phyloP scores from a whole-genome alignment of 257 asterid genomes.

The Paulownia fortunei region DNA sequence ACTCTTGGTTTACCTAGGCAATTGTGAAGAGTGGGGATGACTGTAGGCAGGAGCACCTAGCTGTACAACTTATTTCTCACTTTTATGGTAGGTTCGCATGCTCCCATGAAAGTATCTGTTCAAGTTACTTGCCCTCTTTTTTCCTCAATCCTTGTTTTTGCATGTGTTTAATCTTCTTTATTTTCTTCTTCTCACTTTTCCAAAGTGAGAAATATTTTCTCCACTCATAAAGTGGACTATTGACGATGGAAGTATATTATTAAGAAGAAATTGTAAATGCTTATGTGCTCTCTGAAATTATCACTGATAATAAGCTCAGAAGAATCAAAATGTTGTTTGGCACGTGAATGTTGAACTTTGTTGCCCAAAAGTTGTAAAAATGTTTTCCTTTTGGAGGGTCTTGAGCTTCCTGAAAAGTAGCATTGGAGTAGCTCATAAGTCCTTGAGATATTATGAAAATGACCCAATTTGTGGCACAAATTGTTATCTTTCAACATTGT shows the following conservation, averaged over 20 bases:
- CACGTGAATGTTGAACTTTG: constrained; percentile 17
- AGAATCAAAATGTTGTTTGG: constrained; percentile 7
- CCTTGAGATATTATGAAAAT: neutral
- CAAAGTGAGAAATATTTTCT: constrained; percentile 4
- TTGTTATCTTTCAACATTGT: neutral
- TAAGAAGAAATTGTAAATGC: constrained; percentile 6
- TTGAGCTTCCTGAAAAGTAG: constrained; percentile 17
- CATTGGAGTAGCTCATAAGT: constrained; percentile 9
- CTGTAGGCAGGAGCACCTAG: constrained; percentile 49
- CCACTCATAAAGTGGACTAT: neutral
- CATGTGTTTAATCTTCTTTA: neutral
- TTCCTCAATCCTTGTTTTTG: neutral
- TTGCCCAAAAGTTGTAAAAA: constrained; percentile 6
- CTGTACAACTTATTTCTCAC: constrained; percentile 47
- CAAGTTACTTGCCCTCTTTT: neutral
- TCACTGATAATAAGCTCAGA: neutral
- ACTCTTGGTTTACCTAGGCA: constrained; percentile 34
- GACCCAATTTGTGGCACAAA: neutral
- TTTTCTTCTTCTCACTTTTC: neutral
- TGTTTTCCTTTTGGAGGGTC: constrained; percentile 10
- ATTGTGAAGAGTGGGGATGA: constrained; percentile 51
- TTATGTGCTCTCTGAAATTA: neutral
- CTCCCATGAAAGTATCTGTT: neutral
- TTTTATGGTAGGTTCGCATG: constrained; percentile 38
- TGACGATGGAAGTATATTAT: constrained; percentile 4